These are phyloP conservation scores for Clitoria ternatea DNA, from an alignment of 306 rosid species.

Conservation along the genomic window DNA sequence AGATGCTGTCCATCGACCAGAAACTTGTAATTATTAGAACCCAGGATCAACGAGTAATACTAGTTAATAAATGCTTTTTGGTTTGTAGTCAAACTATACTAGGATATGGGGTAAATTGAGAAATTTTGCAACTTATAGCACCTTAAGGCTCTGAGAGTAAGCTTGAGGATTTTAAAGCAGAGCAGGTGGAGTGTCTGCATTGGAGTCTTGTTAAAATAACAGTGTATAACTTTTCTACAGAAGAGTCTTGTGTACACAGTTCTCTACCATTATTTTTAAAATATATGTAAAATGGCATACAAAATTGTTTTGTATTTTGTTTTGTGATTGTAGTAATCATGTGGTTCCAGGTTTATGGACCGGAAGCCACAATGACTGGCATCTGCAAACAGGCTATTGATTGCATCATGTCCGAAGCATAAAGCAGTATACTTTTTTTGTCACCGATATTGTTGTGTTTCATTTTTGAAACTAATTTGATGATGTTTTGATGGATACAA, in stretches of 20 bases:
- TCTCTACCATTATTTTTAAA: neutral
- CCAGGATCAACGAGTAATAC: neutral
- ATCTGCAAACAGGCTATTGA: constrained; percentile 89
- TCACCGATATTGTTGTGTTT: neutral
- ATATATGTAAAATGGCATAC: neutral
- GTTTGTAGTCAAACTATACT: neutral
- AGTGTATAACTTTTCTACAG: too few relatives aligned
- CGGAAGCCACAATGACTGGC: constrained; percentile 85
- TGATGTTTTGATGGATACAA: neutral
- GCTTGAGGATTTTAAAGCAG: neutral
- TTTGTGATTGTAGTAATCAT: constrained; percentile 1
- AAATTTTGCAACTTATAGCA: neutral
- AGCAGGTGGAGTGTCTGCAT: neutral
- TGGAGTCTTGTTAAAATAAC: neutral
- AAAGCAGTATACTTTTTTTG: constrained; percentile 7
- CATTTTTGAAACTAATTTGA: neutral
- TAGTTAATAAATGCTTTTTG: neutral
- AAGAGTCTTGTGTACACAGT: neutral
- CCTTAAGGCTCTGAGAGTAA: neutral
- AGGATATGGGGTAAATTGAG: neutral
- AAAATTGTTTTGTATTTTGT: neutral
- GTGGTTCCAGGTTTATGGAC: constrained; percentile 71
- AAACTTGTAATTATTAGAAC: neutral
- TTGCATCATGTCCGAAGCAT: constrained; percentile 55
- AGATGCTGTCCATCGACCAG: neutral